Base-by-base conservation (phyloP, 805 yeast genomes). In the Metschnikowia vanudenii region DNA sequence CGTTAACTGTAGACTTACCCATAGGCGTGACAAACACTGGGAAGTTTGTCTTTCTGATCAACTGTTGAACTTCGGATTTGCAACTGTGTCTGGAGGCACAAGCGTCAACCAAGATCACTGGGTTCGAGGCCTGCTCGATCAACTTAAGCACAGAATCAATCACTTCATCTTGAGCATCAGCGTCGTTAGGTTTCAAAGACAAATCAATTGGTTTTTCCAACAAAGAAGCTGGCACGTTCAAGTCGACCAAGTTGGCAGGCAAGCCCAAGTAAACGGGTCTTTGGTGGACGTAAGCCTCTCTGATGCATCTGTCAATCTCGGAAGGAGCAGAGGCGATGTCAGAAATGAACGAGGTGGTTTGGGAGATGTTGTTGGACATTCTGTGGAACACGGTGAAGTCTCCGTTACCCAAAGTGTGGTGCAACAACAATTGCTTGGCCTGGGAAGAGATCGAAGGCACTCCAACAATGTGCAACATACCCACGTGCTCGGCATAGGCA, bases 401-500 rank as follows among this genome's bases (percentile, higher is more conserved):
- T 61, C 90, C 88, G 67, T 86, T 84, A 63, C 94, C 95, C 59
- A 86, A 74, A 46, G 94, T 87, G 71, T 86, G 95, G 67, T 86
- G 95, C 65, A 86, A 74, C 61, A 86, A 68, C 67, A 85, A 71
- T 57, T 84, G 85, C 64, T 83, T 77, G 55, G 84, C 80, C 64
- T 84, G 88, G 33, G 95, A 79, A 28, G 84, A 73, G 59, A 81
- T 73, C 45, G 92, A 82, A 54, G 96, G 96, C 47, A 85, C 86
- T 64, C 96, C 96, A 37, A 88, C 96, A 57, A 88, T 79, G 70
- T 88, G 95, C 54, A 88, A 70, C 56, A 87, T 67, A 58, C 94
- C 94, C 52, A 88, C 91, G 69, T 88, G 95, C 69, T 88, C 96
- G 53, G 96, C 91, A 69, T 81, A 88, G 43, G 94, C 75, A 58